phyloP scores from a whole-genome alignment of 805 yeast genomes.

The Tetrapisispora pingtungensis region DNA sequence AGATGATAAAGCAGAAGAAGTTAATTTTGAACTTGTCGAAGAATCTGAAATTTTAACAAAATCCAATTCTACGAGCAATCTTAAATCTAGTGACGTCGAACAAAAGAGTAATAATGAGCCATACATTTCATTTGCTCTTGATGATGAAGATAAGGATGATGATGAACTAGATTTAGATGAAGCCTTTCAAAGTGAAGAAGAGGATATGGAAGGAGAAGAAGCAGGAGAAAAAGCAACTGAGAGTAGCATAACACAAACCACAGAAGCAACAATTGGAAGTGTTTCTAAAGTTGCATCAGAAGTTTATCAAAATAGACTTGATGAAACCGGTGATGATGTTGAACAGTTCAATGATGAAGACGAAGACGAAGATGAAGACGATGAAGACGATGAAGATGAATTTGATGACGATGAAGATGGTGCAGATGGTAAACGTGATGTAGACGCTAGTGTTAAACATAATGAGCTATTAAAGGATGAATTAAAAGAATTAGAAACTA shows the following conservation, averaged over 20 bases:
- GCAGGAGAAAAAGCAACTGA: background rate
- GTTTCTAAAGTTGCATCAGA: background rate
- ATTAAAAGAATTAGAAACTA: slow-evolving; percentile 66
- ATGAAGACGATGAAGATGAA: slow-evolving; percentile 37
- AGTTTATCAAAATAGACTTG: slow-evolving; percentile 7
- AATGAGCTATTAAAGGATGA: slow-evolving; percentile 75
- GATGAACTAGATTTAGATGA: slow-evolving; percentile 51
- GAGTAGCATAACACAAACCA: no score
- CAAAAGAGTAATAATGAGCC: background rate
- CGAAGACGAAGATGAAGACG: slow-evolving; percentile 29
- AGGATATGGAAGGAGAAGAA: slow-evolving; percentile 8
- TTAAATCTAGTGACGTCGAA: background rate
- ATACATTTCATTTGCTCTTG: slow-evolving; percentile 4
- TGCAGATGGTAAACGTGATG: slow-evolving; percentile 39
- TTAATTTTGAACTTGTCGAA: slow-evolving; percentile 65
- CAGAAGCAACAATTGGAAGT: no score
- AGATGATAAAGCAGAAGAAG: slow-evolving; percentile 79
- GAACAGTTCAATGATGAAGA: slow-evolving; percentile 28
- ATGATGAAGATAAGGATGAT: slow-evolving; percentile 31
- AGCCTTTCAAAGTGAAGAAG: slow-evolving; percentile 36
- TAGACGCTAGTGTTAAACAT: slow-evolving; percentile 49
- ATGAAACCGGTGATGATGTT: slow-evolving; percentile 30
- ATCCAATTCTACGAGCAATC: slow-evolving; percentile 12
- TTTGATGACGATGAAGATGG: slow-evolving; percentile 38
- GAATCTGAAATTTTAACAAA: slow-evolving; percentile 31